Evolutionary conservation across 257 asterid species (phyloP).

Genomic region (Solanum dulcamara): DNA sequence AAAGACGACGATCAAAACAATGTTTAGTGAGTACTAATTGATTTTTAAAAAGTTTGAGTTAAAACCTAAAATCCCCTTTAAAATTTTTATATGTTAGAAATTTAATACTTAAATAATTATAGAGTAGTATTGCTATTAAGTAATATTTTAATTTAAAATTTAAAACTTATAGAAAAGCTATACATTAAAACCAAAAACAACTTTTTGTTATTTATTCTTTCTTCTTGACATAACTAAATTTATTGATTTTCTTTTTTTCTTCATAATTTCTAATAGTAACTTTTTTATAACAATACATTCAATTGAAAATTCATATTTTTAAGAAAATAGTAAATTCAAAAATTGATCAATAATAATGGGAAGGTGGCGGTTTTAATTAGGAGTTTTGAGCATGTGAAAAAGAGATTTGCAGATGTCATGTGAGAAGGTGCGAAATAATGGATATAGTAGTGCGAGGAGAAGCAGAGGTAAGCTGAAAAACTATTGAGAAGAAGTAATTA

Average conservation of each 20-base stretch:
- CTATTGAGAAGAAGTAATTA: no score
- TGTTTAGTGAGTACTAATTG: neutral
- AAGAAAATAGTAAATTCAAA: neutral
- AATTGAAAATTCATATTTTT: neutral
- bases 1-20: neutral
- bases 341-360: neutral
- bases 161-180: no score
- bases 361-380: neutral
- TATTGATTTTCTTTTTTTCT: neutral
- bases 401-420: no score
- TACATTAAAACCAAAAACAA: no score
- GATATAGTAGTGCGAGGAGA: no score
- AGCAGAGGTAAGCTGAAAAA: no score
- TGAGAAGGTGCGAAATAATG: no score
- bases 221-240: neutral
- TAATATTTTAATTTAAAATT: no score
- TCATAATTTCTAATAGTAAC: neutral
- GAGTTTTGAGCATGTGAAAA: no score
- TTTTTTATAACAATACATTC: neutral
- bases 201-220: neutral
- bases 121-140: neutral
- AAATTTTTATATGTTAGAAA: neutral
- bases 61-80: neutral
- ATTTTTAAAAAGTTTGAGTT: neutral
- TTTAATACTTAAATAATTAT: no score